Base-by-base conservation (phyloP, 202 grass and related monocot genomes). In the Cymbopogon flexuosus region DNA sequence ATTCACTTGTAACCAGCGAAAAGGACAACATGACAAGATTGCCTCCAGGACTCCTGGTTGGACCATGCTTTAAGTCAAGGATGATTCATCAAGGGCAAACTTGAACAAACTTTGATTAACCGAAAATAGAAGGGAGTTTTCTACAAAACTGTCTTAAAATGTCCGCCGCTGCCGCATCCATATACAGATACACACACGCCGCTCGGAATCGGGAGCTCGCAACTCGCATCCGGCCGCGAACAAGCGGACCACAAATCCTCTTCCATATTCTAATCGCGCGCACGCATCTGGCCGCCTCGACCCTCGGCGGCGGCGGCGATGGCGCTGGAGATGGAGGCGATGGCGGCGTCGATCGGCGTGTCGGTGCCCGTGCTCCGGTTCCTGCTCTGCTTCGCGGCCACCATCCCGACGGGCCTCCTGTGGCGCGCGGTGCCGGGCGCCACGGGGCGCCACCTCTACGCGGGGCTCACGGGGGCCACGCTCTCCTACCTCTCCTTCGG, bases 401-500 rank as follows among this genome's bases (percentile, higher is more conserved):
- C 92, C 36, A 99, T 99, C 79, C 96, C 96, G 30, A 87, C 90
- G 82, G 91, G 92, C 57, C 84, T 93, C 85, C 47, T 90, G 30
- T 96, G 88, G 88, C 90, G 88, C 9, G 87, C 87, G 69, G 84
- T 99, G 43, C 88, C 96, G 0, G 47, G 79, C 13, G 76, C 88
- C 54, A 70, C 83, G 37, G 88, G 76, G 16, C 85, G 88, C 27
- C 92, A 99, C 80, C 86, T 99, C 77, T 96, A 91, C 82, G 96
- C 96, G 39, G 96, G 84, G 31, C 43, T 95, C 80, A 80, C 82
- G 8, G 96, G 96, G 35, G 96, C 90, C 35, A 67, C 49, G 41
- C 90, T 99, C 75, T 99, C 96, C 71, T 96, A 89, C 86, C 21
- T 99, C 54, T 93, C 92, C 14, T 99, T 99, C 62, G 96, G 96